Evolutionary conservation across 2,329 filamentous ascomycete species (phyloP).

Genomic region (Pestalotiopsis fici): DNA sequence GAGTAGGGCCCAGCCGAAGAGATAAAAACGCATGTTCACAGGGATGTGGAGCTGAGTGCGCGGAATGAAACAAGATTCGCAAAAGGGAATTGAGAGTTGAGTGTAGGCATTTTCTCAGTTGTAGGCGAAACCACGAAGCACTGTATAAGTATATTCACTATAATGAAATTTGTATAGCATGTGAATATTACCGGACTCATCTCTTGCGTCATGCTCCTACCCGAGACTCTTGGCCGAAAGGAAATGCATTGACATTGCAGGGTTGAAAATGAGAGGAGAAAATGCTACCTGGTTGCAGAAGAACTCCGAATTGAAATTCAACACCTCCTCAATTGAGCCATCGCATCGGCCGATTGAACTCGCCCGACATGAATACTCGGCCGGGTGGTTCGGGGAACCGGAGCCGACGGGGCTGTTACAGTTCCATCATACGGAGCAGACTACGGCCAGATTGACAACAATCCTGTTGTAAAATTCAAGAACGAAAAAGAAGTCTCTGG

Average conservation of each 20-base stretch:
- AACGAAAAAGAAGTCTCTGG: too few species aligned
- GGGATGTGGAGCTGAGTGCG: background rate
- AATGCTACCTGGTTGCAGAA: background rate
- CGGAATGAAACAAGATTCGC: background rate
- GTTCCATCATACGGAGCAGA: background rate
- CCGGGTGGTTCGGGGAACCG: background rate
- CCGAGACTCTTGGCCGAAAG: background rate
- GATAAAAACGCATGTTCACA: background rate
- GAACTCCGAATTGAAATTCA: background rate
- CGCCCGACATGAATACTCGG: background rate
- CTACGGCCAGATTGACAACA: background rate
- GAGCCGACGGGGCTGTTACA: background rate
- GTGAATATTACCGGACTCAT: background rate
- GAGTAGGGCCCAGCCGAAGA: background rate
- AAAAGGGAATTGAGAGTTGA: background rate
- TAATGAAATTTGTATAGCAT: background rate
- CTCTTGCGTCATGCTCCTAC: background rate
- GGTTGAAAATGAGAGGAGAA: background rate
- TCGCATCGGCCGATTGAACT: background rate
- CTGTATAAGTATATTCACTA: background rate
- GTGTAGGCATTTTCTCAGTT: too few species aligned
- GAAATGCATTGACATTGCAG: background rate
- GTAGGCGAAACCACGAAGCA: too few species aligned
- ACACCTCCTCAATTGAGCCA: background rate
- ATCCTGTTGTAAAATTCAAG: too few species aligned